Evolutionary conservation across 1,284 basidiomycete genomes (phyloP).

Genomic region (Pseudozyma hubeiensis): DNA sequence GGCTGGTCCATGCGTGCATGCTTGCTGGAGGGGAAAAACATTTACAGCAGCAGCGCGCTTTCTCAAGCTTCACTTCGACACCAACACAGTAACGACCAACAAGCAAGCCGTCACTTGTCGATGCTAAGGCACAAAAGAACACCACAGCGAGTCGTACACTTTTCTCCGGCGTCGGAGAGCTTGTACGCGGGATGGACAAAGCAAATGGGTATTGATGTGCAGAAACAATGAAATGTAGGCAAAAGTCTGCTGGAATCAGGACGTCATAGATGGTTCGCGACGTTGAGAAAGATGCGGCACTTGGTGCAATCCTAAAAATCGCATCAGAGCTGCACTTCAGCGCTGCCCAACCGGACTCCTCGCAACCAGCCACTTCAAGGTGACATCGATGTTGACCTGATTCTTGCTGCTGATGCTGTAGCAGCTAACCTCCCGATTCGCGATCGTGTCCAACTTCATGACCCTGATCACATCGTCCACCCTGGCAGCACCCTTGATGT

Average conservation of each 20-base stretch:
- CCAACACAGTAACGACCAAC: no score
- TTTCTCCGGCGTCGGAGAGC: no score
- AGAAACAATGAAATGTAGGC: not conserved
- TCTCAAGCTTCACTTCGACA: not conserved
- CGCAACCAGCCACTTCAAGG: constrained; percentile 71
- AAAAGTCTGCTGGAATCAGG: not conserved
- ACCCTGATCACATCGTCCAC: constrained; percentile 87
- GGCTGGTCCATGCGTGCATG: constrained; percentile 26
- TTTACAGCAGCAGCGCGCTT: constrained; percentile 9
- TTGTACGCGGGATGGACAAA: not conserved
- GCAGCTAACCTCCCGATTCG: constrained; percentile 72
- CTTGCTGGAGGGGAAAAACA: not conserved
- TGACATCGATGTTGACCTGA: constrained; percentile 82
- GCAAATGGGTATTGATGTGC: constrained; percentile 15
- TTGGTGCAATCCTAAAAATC: not conserved
- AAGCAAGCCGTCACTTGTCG: no score
- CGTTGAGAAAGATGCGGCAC: not conserved
- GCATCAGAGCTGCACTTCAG: constrained; percentile 1
- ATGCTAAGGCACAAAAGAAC: not conserved
- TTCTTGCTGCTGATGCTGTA: constrained; percentile 82
- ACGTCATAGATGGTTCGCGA: not conserved
- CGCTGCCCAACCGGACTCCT: constrained; percentile 54
- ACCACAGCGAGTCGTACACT: not conserved
- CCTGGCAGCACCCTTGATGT: constrained; percentile 80
- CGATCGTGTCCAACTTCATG: constrained; percentile 76